phyloP scores from a whole-genome alignment of 2,329 filamentous ascomycete genomes.

The Cercospora brassicicola region DNA sequence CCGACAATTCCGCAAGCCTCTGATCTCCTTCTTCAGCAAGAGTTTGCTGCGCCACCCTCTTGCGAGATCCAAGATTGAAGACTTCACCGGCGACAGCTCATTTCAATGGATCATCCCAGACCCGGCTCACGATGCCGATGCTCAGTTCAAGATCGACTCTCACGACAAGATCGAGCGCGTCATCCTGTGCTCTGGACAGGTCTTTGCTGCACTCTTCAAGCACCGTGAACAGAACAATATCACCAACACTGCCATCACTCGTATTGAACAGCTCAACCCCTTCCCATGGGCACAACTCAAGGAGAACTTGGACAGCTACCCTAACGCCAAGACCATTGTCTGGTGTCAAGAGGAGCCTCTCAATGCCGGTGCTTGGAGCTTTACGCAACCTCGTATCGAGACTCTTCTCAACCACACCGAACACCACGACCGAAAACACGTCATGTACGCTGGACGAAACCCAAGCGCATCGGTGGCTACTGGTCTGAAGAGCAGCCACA shows the following conservation, averaged over 20 bases:
- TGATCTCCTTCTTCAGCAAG: constrained; percentile 98
- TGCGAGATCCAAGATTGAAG: constrained; percentile 83
- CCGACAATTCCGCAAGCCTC: constrained; percentile 97
- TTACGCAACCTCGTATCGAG: constrained; percentile 95
- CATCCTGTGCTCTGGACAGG: constrained; percentile 91
- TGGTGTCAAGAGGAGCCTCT: constrained; percentile 98
- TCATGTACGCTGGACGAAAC: constrained; percentile 94
- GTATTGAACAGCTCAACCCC: constrained; percentile 95
- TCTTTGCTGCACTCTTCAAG: constrained; percentile 86
- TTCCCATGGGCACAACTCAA: constrained; percentile 98
- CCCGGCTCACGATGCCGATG: constrained; percentile 72
- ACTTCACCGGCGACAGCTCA: constrained; percentile 86
- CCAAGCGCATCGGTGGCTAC: constrained; percentile 93
- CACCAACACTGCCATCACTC: constrained; percentile 89
- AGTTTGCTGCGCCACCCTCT: constrained; percentile 90
- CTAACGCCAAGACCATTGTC: constrained; percentile 95
- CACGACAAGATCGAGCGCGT: constrained; percentile 90
- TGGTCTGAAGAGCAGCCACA: constrained; percentile 81
- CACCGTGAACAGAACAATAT: constrained; percentile 83
- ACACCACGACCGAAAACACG: constrained; percentile 89
- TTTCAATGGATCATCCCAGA: constrained; percentile 98
- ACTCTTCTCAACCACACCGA: constrained; percentile 90
- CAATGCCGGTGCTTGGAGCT: constrained; percentile 95
- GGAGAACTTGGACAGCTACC: constrained; percentile 95
- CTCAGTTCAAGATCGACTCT: constrained; percentile 62